Evolutionary conservation across 345 rosid species (phyloP), one percentile per base, ranked within the genome.

Genomic region (Heritiera littoralis): DNA sequence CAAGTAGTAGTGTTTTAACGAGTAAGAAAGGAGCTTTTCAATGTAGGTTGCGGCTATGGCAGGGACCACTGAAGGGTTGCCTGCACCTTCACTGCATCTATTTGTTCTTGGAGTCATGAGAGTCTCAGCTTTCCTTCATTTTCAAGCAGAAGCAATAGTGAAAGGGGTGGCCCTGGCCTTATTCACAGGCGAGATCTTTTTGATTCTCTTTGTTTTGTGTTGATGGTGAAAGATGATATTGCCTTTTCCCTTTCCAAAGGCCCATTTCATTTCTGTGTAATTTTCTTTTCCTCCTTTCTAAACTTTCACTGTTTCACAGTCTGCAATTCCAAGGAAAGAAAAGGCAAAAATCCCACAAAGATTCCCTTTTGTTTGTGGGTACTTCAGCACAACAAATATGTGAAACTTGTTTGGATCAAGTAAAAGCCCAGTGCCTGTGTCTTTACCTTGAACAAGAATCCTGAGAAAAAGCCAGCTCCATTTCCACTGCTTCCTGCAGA

Each of bases 181-280:
- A 78, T 86, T 87, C 85, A 54, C 70, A 78, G 73, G 72, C 90
- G 84, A 84, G 87, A 89, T 91, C 89, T 91, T 83, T 83, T 81
- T 67, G 92, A 88, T 89, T 88, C 94, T 82, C 89, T 88, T 80
- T 85, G 88, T 84, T 83, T 67, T 80, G 83, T 28, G 20, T 72
- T 65, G 92, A 86, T 83, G 60, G 78, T 77, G 92, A 89, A 81
- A 84, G 35, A 81, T 82, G 90, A 86, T 81, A 78, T 74, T 85
- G 85, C 85, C 80, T 72, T 84, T 77, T 83, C 89, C 66, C 86
- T 87, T 86, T 88, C 90, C 78, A 35, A 63, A 86, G 94, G 40
- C 77, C 90, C 87, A 83, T 72, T 79, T 76, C 78, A 66, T 79
- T 74, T 79, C 74, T 67, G 3, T 55, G 45, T 14, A 14, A 43